phyloP scores from a whole-genome alignment of 2,329 filamentous ascomycete genomes.

The Thielaviopsis musarum region DNA sequence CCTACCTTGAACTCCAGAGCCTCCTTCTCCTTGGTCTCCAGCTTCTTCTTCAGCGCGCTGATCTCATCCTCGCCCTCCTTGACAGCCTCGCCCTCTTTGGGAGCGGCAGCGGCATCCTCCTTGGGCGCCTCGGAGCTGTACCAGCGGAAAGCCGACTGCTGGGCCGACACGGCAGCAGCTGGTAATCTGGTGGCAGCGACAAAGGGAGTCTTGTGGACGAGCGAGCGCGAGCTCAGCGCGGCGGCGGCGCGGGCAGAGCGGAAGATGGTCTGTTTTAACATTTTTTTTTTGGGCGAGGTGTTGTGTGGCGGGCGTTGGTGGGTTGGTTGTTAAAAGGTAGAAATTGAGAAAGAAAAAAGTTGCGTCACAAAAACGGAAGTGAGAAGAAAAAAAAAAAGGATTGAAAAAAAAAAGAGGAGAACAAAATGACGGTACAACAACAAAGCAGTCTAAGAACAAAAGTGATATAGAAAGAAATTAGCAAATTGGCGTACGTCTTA shows the following conservation, averaged over 20 bases:
- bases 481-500: no score
- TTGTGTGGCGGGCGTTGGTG: neutral
- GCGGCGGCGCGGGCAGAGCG: constrained; percentile 7
- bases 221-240: constrained; percentile 1
- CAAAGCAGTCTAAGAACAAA: neutral
- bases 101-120: constrained; percentile 16
- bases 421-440: neutral
- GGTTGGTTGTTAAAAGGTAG: neutral
- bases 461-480: neutral
- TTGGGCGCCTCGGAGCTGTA: constrained; percentile 13
- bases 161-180: neutral
- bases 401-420: neutral
- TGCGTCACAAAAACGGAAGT: neutral
- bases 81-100: constrained; percentile 17
- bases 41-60: constrained; percentile 31
- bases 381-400: neutral
- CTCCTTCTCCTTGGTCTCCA: constrained; percentile 36
- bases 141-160: constrained; percentile 6
- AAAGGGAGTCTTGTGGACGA: constrained; percentile 6
- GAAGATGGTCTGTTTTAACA: constrained; percentile 9
- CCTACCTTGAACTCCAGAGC: constrained; percentile 68
- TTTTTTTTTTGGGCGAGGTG: neutral
- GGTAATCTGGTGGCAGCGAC: neutral
- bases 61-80: constrained; percentile 22
- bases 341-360: neutral